phyloP scores from a whole-genome alignment of 306 rosid genomes.

The Fragaria iinumae region DNA sequence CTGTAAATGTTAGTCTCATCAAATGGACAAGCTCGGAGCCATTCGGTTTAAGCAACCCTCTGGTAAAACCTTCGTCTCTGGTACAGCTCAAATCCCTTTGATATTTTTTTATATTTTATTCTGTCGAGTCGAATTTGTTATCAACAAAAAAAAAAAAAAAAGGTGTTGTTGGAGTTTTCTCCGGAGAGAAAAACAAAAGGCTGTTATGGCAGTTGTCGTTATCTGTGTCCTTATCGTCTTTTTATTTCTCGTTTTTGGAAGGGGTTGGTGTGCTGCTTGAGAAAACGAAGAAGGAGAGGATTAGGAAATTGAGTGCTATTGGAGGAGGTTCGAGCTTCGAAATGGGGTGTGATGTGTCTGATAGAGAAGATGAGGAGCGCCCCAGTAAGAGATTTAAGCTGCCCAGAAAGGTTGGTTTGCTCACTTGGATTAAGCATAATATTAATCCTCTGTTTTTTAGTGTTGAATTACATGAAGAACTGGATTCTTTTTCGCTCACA shows the following conservation, averaged over 20 bases:
- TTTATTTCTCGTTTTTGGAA: constrained; percentile 10
- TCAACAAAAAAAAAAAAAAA: too few relatives aligned
- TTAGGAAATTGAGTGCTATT: constrained; percentile 48
- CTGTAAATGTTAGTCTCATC: constrained; percentile 6
- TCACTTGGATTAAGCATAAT: not conserved
- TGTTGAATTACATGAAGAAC: not conserved
- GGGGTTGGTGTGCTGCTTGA: constrained; percentile 28
- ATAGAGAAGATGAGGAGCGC: constrained; percentile 39
- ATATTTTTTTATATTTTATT: not conserved
- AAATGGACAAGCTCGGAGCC: constrained; percentile 54
- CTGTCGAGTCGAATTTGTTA: not conserved
- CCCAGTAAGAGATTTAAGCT: constrained; percentile 41
- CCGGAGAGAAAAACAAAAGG: constrained; percentile 30
- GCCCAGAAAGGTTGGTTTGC: constrained; percentile 40
- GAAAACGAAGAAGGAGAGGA: constrained; percentile 64
- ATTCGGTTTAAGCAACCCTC: too few relatives aligned
- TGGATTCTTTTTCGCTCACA: not conserved
- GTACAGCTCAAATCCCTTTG: constrained; percentile 31
- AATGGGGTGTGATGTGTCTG: constrained; percentile 50
- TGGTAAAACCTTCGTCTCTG: constrained; percentile 47
- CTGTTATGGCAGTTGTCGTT: constrained; percentile 37
- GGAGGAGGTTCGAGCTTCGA: constrained; percentile 22
- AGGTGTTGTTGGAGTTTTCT: constrained; percentile 26
- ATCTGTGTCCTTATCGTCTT: constrained; percentile 27
- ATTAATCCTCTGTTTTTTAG: too few relatives aligned